Evolutionary conservation across 1,139 yeast genomes (phyloP).

Genomic region (Dujonia santamariae): DNA sequence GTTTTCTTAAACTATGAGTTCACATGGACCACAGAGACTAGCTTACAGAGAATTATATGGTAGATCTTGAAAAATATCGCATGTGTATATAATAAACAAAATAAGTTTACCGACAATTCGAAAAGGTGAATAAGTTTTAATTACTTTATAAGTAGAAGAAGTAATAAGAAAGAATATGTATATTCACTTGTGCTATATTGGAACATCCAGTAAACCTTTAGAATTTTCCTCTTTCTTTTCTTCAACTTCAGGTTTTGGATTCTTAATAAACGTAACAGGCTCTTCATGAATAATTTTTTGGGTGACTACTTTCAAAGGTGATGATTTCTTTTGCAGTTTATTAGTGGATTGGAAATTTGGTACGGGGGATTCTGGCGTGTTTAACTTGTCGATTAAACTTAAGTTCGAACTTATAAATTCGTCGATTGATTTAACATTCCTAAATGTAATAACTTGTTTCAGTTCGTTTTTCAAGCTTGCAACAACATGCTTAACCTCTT

Average conservation of each 20-base stretch:
- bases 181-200: neutral
- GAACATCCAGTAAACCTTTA: slow-evolving; percentile 1
- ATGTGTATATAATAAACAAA: neutral
- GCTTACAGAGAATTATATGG: slow-evolving; percentile 85
- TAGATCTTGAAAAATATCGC: no score
- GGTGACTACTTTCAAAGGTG: slow-evolving; percentile 4
- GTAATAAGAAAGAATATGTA: neutral
- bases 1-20: slow-evolving; percentile 66
- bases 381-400: slow-evolving; percentile 8
- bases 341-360: slow-evolving; percentile 2
- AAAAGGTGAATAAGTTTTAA: no score
- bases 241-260: neutral
- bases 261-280: neutral
- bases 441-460: slow-evolving; percentile 6
- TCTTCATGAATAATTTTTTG: slow-evolving; percentile 1
- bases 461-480: slow-evolving; percentile 15
- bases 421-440: slow-evolving; percentile 22
- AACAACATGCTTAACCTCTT: slow-evolving; percentile 22
- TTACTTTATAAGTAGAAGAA: slow-evolving; percentile 2
- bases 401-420: slow-evolving; percentile 27
- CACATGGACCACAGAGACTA: slow-evolving; percentile 61
- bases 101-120: no score
- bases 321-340: neutral
- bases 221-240: neutral
- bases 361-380: slow-evolving; percentile 7